Conservation (phyloP, 2,329 filamentous ascomycete genomes). For the Celoporthe dispersa region DNA sequence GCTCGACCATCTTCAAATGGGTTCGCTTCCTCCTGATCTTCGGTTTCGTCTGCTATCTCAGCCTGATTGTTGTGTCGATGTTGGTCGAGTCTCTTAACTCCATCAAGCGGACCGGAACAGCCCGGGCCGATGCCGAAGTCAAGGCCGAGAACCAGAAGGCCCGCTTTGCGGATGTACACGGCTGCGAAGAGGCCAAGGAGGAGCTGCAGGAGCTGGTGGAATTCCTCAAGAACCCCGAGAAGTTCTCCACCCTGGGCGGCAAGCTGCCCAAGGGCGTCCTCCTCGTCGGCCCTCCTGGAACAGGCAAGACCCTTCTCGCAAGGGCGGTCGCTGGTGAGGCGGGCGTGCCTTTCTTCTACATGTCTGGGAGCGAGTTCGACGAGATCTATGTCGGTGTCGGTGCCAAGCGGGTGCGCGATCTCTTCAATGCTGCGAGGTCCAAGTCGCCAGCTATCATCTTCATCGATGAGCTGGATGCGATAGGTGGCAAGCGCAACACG, state of each 20-base stretch:
- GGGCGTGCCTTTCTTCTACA: conserved; percentile 99
- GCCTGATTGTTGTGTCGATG: conserved; percentile 78
- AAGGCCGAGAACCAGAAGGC: conserved; percentile 92
- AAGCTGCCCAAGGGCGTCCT: conserved; percentile 97
- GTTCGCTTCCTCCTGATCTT: conserved; percentile 85
- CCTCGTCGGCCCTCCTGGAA: conserved; percentile 92
- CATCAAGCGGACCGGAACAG: conserved; percentile 74
- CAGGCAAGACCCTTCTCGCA: conserved; percentile 94
- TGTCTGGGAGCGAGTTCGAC: conserved; percentile 98
- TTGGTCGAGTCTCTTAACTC: conserved; percentile 80
- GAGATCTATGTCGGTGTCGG: conserved; percentile 94
- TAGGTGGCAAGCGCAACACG: conserved; percentile 91
- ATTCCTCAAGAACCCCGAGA: conserved; percentile 90
- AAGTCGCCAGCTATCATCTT: conserved; percentile 66
- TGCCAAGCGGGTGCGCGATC: conserved; percentile 77
- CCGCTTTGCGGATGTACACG: conserved; percentile 91
- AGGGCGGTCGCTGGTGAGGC: conserved; percentile 96
- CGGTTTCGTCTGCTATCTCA: conserved; percentile 76
- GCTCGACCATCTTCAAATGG: conserved; percentile 85
- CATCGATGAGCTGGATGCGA: conserved; percentile 90
- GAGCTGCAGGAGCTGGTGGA: conserved; percentile 97
- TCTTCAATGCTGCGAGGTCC: conserved; percentile 42
- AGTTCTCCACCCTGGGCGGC: conserved; percentile 90
- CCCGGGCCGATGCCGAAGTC: conserved; percentile 74
- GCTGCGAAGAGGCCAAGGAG: conserved; percentile 97